Evolutionary conservation across 768 basidiomycete genomes (phyloP), one percentile per base, ranked within the genome.

Genomic region (Leccinum boreale): DNA sequence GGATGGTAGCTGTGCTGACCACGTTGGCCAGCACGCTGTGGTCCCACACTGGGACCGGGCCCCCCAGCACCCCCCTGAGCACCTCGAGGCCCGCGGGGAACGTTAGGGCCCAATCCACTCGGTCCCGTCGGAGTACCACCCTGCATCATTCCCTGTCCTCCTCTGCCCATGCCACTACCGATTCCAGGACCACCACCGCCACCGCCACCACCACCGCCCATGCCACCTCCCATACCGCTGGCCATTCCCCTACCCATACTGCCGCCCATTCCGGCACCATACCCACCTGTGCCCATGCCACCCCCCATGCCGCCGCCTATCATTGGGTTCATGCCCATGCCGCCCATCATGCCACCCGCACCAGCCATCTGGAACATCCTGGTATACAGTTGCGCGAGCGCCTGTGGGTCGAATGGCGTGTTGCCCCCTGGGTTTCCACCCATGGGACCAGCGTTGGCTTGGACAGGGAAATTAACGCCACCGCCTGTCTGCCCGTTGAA

Each of bases 341-440:
- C 75, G 7, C 73, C 73, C 73, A 72, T 77, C 64, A 72, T 72
- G 55, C 75, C 75, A 3, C 79, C 81, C 0, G 78, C 85, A 36
- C 84, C 82, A 50, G 90, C 83, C 77, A 91, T 89, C 68, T 88
- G 86, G 80, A 92, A 89, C 96, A 98, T 98, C 60, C 93, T 89
- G 35, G 94, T 92, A 75, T 97, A 98, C 58, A 98, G 85, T 56
- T 89, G 84, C 0, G 93, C 93, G 69, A 98, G 86, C 2, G 92
- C 92, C 62, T 93, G 90, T 0, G 95, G 92, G 69, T 98, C 95
- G 69, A 98, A 96, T 1, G 90, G 81, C 4, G 85, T 80, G 62
- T 79, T 85, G 4, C 78, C 80, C 12, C 63, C 71, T 47, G 75
- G 74, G 44, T 66, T 68, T 39, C 64, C 74, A 4, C 62, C 51